phyloP scores from a whole-genome alignment of 176 grass and related monocot species.

The Coix lacrymajobi region DNA sequence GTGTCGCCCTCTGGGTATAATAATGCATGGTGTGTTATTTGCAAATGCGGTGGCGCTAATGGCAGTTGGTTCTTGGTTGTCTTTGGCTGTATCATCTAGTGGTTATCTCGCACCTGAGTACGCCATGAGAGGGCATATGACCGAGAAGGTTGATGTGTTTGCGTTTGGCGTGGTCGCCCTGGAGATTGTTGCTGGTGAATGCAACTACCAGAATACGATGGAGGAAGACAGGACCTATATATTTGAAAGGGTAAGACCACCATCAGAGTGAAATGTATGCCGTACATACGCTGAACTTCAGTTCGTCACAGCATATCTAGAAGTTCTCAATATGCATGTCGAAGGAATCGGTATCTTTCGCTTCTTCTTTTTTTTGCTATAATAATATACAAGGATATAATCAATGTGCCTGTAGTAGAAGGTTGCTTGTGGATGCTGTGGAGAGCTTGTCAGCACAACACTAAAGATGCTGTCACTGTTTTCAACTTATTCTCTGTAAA shows the following conservation, averaged over 20 bases:
- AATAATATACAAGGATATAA: too few species aligned
- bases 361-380: too few species aligned
- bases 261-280: background rate
- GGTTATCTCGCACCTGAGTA: constrained; percentile 86
- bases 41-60: background rate
- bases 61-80: background rate
- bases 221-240: constrained; percentile 38
- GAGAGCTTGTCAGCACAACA: too few species aligned
- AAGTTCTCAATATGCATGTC: background rate
- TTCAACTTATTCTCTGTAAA: too few species aligned
- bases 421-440: too few species aligned
- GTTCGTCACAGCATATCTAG: background rate
- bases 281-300: background rate
- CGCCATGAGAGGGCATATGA: constrained; percentile 84
- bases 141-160: constrained; percentile 78
- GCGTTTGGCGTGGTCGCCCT: constrained; percentile 59
- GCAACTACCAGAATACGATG: constrained; percentile 31
- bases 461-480: too few species aligned
- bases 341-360: too few species aligned
- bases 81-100: constrained; percentile 25
- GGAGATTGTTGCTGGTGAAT: constrained; percentile 53
- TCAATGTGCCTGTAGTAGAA: too few species aligned
- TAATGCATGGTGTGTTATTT: background rate
- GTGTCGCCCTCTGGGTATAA: background rate
- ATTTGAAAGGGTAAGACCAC: constrained; percentile 55